A percentile compares a stretch with the other conserved stretches of the same genome.
Conservation (phyloP, 2,329 filamentous ascomycete genomes). For the Nemania sp. region DNA sequence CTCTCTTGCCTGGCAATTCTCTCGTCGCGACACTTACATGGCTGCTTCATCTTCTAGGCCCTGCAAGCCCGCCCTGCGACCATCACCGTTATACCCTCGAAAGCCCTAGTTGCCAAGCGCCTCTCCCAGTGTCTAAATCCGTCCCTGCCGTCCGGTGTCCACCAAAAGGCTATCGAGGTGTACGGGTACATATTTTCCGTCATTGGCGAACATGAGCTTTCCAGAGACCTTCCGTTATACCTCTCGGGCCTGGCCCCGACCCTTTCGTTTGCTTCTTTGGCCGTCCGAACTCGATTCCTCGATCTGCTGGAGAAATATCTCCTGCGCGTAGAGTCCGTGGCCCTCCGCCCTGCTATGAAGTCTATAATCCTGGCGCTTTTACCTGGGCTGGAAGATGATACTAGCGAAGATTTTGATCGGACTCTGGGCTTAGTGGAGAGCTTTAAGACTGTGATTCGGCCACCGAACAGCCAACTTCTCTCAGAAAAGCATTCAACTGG, state of each 20-base stretch:
- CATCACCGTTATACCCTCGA: constrained; percentile 76
- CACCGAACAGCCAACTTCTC: constrained; percentile 54
- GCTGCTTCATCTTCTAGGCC: constrained; percentile 59
- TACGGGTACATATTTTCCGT: constrained; percentile 87
- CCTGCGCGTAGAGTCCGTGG: constrained; percentile 68
- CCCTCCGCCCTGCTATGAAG: constrained; percentile 85
- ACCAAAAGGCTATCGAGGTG: constrained; percentile 95
- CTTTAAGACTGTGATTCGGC: constrained; percentile 71
- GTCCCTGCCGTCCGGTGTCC: constrained; percentile 89
- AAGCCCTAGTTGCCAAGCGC: constrained; percentile 81
- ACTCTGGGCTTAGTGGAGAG: constrained; percentile 78
- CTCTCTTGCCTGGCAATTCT: background rate
- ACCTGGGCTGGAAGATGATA: constrained; percentile 92
- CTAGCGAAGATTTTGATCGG: constrained; percentile 93
- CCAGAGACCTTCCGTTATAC: constrained; percentile 82
- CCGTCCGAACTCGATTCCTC: constrained; percentile 84
- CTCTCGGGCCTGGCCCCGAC: constrained; percentile 87
- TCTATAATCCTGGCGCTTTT: constrained; percentile 86
- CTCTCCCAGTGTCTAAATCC: constrained; percentile 95
- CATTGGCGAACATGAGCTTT: constrained; percentile 80
- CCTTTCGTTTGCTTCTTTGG: constrained; percentile 91
- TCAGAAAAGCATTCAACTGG: constrained; percentile 61
- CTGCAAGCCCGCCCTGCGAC: constrained; percentile 82
- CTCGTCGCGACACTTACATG: constrained; percentile 33
- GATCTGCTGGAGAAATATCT: constrained; percentile 82